These are phyloP conservation scores for Huntiella savannae DNA, from an alignment of 2,329 filamentous ascomycete species.

Conservation along the genomic window DNA sequence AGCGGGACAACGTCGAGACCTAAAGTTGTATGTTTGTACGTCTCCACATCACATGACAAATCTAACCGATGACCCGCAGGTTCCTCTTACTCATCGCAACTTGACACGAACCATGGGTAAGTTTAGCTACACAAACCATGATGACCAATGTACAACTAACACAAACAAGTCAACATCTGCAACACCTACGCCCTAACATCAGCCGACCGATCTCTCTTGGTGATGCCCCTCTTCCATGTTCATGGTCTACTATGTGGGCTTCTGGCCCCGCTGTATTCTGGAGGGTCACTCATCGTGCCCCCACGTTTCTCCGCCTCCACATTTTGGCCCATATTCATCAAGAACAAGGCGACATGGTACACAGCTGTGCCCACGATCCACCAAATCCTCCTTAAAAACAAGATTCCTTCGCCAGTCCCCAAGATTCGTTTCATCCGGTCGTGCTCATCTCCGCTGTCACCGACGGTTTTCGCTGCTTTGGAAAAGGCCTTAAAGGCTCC, in stretches of 20 bases:
- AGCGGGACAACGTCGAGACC: constrained; percentile 70
- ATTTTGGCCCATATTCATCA: constrained; percentile 64
- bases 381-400: constrained; percentile 64
- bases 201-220: constrained; percentile 60
- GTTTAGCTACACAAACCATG: constrained; percentile 13
- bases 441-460: constrained; percentile 57
- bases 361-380: constrained; percentile 87
- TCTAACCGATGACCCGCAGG: constrained; percentile 19
- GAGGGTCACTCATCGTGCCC: constrained; percentile 64
- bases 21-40: constrained; percentile 44
- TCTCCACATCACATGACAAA: neutral
- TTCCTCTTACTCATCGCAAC: constrained; percentile 65
- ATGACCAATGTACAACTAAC: neutral
- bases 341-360: constrained; percentile 71
- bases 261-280: constrained; percentile 54
- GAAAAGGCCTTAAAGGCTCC: constrained; percentile 59
- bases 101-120: constrained; percentile 61
- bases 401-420: constrained; percentile 47
- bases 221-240: constrained; percentile 84
- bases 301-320: constrained; percentile 61
- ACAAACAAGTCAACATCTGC: constrained; percentile 47
- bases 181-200: constrained; percentile 54
- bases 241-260: constrained; percentile 74
- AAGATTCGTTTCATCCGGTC: constrained; percentile 72
- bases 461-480: constrained; percentile 62